These are phyloP conservation scores for Cornus kousa DNA, from an alignment of 148 eudicot genomes.

Conservation along the genomic window DNA sequence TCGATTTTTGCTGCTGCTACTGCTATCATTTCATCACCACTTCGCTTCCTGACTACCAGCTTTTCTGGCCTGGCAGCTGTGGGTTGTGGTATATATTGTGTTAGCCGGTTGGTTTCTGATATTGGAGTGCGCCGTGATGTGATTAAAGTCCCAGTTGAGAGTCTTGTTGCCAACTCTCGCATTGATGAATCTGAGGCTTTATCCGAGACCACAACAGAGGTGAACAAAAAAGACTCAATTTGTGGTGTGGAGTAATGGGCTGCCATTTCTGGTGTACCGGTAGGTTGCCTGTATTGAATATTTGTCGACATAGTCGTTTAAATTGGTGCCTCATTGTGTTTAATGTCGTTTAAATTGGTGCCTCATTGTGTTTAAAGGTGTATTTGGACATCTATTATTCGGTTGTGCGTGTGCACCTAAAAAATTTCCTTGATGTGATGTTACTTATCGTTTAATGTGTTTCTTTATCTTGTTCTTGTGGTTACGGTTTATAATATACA, in stretches of 20 bases:
- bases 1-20: conserved; percentile 64
- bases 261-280: background rate
- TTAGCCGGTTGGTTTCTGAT: conserved; percentile 66
- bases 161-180: conserved; percentile 39
- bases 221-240: conserved; percentile 17
- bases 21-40: conserved; percentile 69
- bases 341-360: background rate
- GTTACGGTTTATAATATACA: too few relatives aligned
- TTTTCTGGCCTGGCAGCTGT: conserved; percentile 51
- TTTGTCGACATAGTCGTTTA: background rate
- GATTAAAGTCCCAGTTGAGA: conserved; percentile 68
- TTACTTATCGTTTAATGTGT: background rate
- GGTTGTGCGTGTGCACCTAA: background rate
- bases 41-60: conserved; percentile 66
- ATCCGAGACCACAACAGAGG: conserved; percentile 12
- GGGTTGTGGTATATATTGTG: conserved; percentile 71
- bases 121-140: conserved; percentile 86
- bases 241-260: background rate
- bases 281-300: background rate
- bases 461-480: background rate
- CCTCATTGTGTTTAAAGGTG: background rate
- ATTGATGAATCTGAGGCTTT: conserved; percentile 20
- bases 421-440: background rate
- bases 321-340: background rate
- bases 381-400: background rate